These are phyloP conservation scores for Pichia sp. DNA, from an alignment of 1,139 yeast species.

Conservation along the genomic window DNA sequence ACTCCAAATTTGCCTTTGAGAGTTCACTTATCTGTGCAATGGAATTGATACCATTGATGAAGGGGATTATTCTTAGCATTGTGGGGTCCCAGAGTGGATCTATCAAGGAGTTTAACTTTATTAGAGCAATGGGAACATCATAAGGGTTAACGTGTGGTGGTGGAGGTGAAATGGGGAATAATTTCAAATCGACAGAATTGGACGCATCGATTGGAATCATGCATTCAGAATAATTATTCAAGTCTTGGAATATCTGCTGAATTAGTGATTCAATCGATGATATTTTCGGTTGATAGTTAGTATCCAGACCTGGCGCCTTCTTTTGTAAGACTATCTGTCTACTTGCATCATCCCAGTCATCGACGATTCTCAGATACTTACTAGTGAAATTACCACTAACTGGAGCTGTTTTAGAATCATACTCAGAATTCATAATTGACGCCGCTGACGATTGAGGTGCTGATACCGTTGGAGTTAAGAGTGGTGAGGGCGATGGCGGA, in stretches of 20 bases:
- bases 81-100: constrained; percentile 98
- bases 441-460: too few relatives aligned
- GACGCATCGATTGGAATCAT: constrained; percentile 88
- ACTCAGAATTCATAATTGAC: too few relatives aligned
- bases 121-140: constrained; percentile 88
- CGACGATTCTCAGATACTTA: constrained; percentile 23
- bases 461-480: too few relatives aligned
- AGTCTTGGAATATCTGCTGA: constrained; percentile 85
- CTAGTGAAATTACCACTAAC: not conserved
- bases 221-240: constrained; percentile 93
- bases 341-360: constrained; percentile 23
- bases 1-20: constrained; percentile 71
- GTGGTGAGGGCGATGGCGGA: too few relatives aligned
- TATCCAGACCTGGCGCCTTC: constrained; percentile 21
- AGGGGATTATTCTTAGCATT: constrained; percentile 79
- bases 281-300: constrained; percentile 33
- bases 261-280: constrained; percentile 72
- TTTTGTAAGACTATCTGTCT: constrained; percentile 19
- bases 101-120: constrained; percentile 57
- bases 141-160: constrained; percentile 67
- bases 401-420: constrained; percentile 7
- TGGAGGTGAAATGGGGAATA: constrained; percentile 80
- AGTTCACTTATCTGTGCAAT: constrained; percentile 68
- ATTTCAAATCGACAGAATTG: constrained; percentile 84
- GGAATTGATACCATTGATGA: constrained; percentile 82